Base-by-base conservation (phyloP, 805 yeast species). In the Metschnikowia cerradonensis region DNA sequence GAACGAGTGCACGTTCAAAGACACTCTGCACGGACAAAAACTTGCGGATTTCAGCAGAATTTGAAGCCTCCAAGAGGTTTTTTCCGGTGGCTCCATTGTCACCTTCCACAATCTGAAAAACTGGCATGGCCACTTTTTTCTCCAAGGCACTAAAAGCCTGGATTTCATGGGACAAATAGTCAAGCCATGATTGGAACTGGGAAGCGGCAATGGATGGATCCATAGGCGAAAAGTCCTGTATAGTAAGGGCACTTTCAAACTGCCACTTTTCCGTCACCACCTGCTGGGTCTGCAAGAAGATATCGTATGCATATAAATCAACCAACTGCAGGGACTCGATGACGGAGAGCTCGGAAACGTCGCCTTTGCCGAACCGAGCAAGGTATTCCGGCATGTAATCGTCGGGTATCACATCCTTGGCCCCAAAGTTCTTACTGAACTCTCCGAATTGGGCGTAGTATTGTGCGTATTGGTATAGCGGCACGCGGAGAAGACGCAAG, bases 391-490 rank as follows among this genome's bases (percentile, higher is more conserved):
- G 45, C 8, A 67, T 52, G 3, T 46, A 50, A 3, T 43, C 55
- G 45, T 46, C 54, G 2, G 53, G 56, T 4, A 74, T 54, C 6
- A 58, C 46, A n/a, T 67, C 66, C 2, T 59, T 52, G 2, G 76
- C 50, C 6, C 57, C 59, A 61, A 69, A 68, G 31, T 66, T 61
- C 45, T 72, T 68, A 53, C 63, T 61, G 53, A 72, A 54, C 55
- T 72, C 71, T 52, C 70, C 59, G 61, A 81, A 67, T 60, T 74
- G 62, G 70, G 72, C 82, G 60, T 80, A 87, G 64, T 85, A 92
- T 55, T 79, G 82, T 0, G 97, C 85, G 64, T 90, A 91, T 60
- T 90, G 96, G 66, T 92, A 92, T 41, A 92, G 67, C 0, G 98
- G 98, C 2, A 88, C 71, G 38, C 63, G 62, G 37, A 82, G 65